Base-by-base conservation (phyloP, 306 rosid genomes). In the Mimosa pudica region DNA sequence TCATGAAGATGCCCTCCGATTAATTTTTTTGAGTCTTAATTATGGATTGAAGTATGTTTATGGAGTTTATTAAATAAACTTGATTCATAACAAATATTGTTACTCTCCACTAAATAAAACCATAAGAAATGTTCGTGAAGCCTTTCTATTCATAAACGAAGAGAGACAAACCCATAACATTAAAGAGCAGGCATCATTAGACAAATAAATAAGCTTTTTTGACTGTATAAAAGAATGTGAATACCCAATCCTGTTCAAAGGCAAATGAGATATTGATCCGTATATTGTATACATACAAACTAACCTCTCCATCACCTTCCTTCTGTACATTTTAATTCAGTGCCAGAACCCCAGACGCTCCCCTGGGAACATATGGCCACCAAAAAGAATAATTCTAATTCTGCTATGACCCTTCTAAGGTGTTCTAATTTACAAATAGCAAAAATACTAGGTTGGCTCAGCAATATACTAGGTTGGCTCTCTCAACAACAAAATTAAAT, bases 351-450 rank as follows among this genome's bases (percentile, higher is more conserved):
- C 36, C 73, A n/a, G 52, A 69, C 38, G 10, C 38, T 45, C 17
- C 14, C 10, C 73, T 69, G 73, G 74, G 74, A 24, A n/a, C 18
- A 70, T 46, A 47, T 44, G 58, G 2, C 35, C 32, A 20, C 74
- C 14, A 24, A 20, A 20, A 70, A 70, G 58, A 70, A 70, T 70
- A 70, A 24, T 12, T 47, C 58, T 32, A 47, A 20, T 70, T 33
- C 41, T 70, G 74, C 12, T 69, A 10, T 46, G 38, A 70, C 55
- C 38, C 55, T 70, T 70, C 24, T 70, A 33, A 38, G 74, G 55
- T 72, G 77, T 55, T 54, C 54, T 73, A 49, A 73, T 73, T 52
- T 73, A 73, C 77, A 73, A 73, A 54, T 54, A 54, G 77, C 11
- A 17, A 9, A 54, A 24, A 73, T 46, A 30, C 36, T 10, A 36